A percentile compares a stretch with the other conserved stretches of the same genome.
Evolutionary conservation across 331 rosid species (phyloP).

Genomic region (Prunus yedoensis): DNA sequence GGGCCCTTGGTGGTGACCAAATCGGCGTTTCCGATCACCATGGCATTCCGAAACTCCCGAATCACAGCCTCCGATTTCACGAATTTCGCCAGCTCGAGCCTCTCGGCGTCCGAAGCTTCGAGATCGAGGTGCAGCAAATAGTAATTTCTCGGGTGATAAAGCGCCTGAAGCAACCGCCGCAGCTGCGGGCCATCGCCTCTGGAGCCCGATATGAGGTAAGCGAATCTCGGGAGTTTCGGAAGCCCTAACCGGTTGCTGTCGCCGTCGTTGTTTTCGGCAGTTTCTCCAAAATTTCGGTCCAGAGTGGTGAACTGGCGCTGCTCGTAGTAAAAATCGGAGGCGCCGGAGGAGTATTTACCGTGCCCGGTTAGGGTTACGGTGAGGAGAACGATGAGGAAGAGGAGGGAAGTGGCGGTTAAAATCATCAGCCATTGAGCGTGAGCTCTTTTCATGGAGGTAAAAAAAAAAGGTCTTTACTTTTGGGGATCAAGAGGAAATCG

Average conservation of each 20-base stretch:
- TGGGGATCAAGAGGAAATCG: not conserved
- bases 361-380: slow-evolving; percentile 21
- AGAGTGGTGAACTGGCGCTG: slow-evolving; percentile 21
- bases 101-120: slow-evolving; percentile 73
- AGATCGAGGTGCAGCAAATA: slow-evolving; percentile 83
- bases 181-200: slow-evolving; percentile 60
- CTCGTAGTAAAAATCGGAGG: slow-evolving; percentile 20
- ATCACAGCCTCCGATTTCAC: slow-evolving; percentile 50
- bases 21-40: slow-evolving; percentile 76
- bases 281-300: slow-evolving; percentile 8
- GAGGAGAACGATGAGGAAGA: slow-evolving; percentile 44
- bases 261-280: not conserved
- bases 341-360: slow-evolving; percentile 32
- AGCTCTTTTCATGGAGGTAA: slow-evolving; percentile 50
- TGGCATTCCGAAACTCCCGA: slow-evolving; percentile 60
- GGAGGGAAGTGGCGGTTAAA: slow-evolving; percentile 28
- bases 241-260: slow-evolving; percentile 26
- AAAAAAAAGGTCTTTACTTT: too few species aligned
- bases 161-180: slow-evolving; percentile 72
- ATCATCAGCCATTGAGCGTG: slow-evolving; percentile 53
- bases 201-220: slow-evolving; percentile 60
- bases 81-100: slow-evolving; percentile 69
- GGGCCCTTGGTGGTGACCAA: slow-evolving; percentile 83
- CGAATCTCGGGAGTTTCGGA: slow-evolving; percentile 68
- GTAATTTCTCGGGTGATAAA: slow-evolving; percentile 76